A percentile compares a stretch with the other conserved stretches of the same genome.
These are phyloP conservation scores for Solanum hybrid DNA, from an alignment of 305 asterid species.

Conservation along the genomic window DNA sequence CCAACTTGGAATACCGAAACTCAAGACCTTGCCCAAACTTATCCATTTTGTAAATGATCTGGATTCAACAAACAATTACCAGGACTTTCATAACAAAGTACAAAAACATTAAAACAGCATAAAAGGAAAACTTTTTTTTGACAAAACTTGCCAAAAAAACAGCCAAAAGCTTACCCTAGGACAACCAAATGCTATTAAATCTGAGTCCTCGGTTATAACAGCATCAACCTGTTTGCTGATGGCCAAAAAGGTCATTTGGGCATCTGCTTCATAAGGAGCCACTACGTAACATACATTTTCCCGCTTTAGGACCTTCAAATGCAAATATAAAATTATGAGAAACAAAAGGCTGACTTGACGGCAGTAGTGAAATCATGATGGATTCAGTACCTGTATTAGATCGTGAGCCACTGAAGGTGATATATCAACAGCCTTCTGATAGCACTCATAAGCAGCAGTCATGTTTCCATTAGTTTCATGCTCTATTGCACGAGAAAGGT, in stretches of 20 bases:
- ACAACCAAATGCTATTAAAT: constrained; percentile 85
- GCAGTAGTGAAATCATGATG: neutral
- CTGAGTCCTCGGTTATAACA: constrained; percentile 94
- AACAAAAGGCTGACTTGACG: neutral
- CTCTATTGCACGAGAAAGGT: constrained; percentile 80
- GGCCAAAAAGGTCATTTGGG: constrained; percentile 90
- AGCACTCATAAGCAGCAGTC: constrained; percentile 85
- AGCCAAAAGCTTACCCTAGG: constrained; percentile 65
- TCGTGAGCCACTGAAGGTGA: constrained; percentile 89
- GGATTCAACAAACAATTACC: constrained; percentile 10
- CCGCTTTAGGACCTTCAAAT: constrained; percentile 55
- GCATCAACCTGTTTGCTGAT: constrained; percentile 76
- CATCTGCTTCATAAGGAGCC: constrained; percentile 99
- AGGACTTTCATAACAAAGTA: neutral
- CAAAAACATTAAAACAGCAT: neutral
- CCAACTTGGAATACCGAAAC: constrained; percentile 49
- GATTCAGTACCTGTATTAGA: constrained; percentile 65
- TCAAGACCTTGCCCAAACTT: constrained; percentile 96
- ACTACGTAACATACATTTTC: constrained; percentile 67
- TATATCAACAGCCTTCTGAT: constrained; percentile 95
- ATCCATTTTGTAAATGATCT: constrained; percentile 97
- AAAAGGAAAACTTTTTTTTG: neutral
- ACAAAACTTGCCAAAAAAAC: neutral
- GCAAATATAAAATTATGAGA: neutral
- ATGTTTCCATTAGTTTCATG: constrained; percentile 85